Conservation (phyloP, 108 stramenopile species). For the Pseudonitzschia pungens region DNA sequence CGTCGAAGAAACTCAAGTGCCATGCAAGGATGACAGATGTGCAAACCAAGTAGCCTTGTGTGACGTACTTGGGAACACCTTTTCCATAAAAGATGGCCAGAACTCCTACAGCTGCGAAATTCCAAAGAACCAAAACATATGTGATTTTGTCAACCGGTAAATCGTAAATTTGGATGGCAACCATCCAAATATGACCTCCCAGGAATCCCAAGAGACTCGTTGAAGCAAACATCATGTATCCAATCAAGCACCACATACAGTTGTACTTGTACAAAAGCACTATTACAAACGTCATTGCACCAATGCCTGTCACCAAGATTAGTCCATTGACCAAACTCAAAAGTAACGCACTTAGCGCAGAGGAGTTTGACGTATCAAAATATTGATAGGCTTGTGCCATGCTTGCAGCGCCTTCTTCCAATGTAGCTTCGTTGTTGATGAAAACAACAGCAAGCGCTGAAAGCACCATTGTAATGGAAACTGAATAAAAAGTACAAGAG, state of each 20-base stretch:
- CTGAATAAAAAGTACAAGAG: constrained; percentile 56
- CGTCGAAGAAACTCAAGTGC: constrained; percentile 91
- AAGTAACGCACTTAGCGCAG: constrained; percentile 56
- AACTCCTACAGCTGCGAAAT: constrained; percentile 94
- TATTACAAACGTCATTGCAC: constrained; percentile 89
- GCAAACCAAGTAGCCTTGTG: constrained; percentile 88
- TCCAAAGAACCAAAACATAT: constrained; percentile 76
- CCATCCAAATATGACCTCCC: constrained; percentile 67
- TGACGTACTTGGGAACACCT: constrained; percentile 83
- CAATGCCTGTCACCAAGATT: constrained; percentile 86
- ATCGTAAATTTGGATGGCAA: constrained; percentile 81
- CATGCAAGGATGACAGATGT: constrained; percentile 95
- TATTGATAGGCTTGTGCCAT: constrained; percentile 75
- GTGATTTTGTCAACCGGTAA: constrained; percentile 89
- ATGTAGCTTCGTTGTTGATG: constrained; percentile 69
- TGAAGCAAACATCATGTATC: constrained; percentile 90
- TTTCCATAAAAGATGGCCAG: constrained; percentile 89
- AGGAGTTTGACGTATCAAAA: constrained; percentile 53
- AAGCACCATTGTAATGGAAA: constrained; percentile 81
- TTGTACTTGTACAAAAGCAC: constrained; percentile 88
- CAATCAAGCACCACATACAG: constrained; percentile 87
- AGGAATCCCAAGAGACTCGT: constrained; percentile 80
- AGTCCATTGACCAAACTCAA: constrained; percentile 90
- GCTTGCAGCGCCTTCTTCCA: constrained; percentile 49
- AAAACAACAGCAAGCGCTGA: constrained; percentile 77